phyloP scores from a whole-genome alignment of 352 stramenopile species.

The Globisporangium splendens region DNA sequence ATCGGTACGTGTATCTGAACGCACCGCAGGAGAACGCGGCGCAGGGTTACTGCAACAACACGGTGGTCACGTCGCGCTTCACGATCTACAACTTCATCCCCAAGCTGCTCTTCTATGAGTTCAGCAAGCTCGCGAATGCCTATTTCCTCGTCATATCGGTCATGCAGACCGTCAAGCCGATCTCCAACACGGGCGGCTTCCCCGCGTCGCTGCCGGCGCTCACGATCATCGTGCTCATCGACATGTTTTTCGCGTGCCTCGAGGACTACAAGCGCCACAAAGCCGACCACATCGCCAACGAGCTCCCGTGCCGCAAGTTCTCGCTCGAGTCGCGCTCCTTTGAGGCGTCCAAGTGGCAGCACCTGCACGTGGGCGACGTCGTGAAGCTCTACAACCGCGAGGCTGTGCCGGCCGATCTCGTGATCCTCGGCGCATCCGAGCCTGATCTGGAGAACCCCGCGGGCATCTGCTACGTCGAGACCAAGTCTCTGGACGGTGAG shows the following conservation, averaged over 20 bases:
- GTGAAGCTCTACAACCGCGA: conserved; percentile 90
- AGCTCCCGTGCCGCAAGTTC: conserved; percentile 57
- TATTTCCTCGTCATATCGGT: conserved; percentile 93
- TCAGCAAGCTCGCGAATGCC: conserved; percentile 90
- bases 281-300: conserved; percentile 85
- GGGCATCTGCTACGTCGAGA: conserved; percentile 89
- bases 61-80: conserved; percentile 90
- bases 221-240: conserved; percentile 91
- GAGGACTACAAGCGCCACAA: conserved; percentile 90
- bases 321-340: conserved; percentile 37
- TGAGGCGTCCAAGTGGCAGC: conserved; percentile 64
- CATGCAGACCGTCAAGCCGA: conserved; percentile 89
- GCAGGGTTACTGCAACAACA: conserved; percentile 66
- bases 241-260: conserved; percentile 89
- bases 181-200: conserved; percentile 91
- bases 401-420: conserved; percentile 78
- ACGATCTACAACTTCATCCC: conserved; percentile 90
- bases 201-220: conserved; percentile 88
- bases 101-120: conserved; percentile 89
- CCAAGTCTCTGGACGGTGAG: conserved; percentile 89
- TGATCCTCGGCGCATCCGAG: conserved; percentile 84
- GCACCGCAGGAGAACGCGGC: conserved; percentile 49
- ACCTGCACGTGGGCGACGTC: conserved; percentile 85
- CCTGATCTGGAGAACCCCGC: conserved; percentile 56
- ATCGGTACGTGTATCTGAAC: conserved; percentile 76